These are phyloP conservation scores for Nothophytophthora sp. DNA, from an alignment of 352 stramenopile species.

Conservation along the genomic window DNA sequence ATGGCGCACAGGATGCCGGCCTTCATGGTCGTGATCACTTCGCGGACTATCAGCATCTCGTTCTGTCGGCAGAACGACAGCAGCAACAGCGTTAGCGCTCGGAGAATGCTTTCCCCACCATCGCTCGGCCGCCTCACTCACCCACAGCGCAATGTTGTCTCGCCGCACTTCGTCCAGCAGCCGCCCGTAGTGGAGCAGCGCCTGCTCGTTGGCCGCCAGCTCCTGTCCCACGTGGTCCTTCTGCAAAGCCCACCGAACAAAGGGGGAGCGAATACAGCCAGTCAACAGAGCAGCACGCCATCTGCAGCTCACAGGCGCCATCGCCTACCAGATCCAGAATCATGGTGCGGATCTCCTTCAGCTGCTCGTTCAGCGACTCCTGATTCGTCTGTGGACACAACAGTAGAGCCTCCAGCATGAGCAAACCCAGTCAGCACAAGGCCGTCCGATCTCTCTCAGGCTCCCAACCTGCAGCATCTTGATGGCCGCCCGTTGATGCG, in stretches of 20 bases:
- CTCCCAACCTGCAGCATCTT: constrained; percentile 35
- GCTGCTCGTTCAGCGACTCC: constrained; percentile 44
- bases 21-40: constrained; percentile 90
- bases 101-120: not conserved
- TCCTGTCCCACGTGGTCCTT: constrained; percentile 39
- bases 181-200: constrained; percentile 26
- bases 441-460: not conserved
- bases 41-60: constrained; percentile 75
- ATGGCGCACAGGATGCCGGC: constrained; percentile 77
- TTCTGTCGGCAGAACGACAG: constrained; percentile 35
- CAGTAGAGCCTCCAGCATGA: too few relatives aligned
- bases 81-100: not conserved
- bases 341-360: constrained; percentile 54
- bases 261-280: too few relatives aligned
- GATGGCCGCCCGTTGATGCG: constrained; percentile 36
- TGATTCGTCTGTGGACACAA: constrained; percentile 39
- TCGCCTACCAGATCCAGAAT: constrained; percentile 48
- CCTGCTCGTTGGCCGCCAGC: constrained; percentile 31
- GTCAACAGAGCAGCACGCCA: not conserved
- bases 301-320: not conserved
- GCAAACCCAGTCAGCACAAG: not conserved
- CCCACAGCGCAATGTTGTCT: constrained; percentile 59
- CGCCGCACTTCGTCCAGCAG: constrained; percentile 42
- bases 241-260: too few relatives aligned
- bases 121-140: constrained; percentile 5